Conservation (phyloP, 257 asterid genomes). For the Solanum bulbocastanum region DNA sequence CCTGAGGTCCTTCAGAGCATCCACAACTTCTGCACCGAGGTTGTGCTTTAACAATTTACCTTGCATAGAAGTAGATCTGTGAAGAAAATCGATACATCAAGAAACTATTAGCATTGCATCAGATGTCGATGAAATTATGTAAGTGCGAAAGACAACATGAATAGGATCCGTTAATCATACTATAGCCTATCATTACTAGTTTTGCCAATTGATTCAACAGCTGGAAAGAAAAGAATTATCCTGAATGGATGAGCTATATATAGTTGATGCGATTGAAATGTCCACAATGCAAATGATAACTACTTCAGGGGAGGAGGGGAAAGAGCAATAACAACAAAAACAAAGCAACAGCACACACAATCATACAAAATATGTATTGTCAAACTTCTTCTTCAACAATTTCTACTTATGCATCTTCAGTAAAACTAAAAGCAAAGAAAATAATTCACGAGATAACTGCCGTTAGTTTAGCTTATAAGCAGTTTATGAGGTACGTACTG, state of each 20-base stretch:
- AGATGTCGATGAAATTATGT: background rate
- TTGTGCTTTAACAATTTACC: constrained; percentile 90
- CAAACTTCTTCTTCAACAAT: background rate
- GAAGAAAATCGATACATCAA: background rate
- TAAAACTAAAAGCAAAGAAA: background rate
- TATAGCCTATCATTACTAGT: background rate
- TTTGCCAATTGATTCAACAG: background rate
- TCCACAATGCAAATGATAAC: background rate
- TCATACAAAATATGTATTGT: background rate
- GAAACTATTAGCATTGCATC: background rate
- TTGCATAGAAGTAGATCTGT: constrained; percentile 86
- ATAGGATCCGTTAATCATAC: background rate
- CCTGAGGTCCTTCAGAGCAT: constrained; percentile 89
- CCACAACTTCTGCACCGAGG: constrained; percentile 77
- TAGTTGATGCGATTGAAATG: background rate
- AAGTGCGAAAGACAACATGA: background rate
- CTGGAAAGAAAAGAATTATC: background rate
- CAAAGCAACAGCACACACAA: background rate
- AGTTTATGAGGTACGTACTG: background rate
- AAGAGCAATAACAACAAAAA: background rate
- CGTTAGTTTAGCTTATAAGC: background rate
- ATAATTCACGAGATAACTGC: background rate
- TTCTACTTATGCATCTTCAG: background rate
- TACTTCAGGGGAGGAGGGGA: background rate
- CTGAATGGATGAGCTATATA: background rate